Evolutionary conservation across 306 rosid genomes (phyloP).

Genomic region (Acmispon strigosus): DNA sequence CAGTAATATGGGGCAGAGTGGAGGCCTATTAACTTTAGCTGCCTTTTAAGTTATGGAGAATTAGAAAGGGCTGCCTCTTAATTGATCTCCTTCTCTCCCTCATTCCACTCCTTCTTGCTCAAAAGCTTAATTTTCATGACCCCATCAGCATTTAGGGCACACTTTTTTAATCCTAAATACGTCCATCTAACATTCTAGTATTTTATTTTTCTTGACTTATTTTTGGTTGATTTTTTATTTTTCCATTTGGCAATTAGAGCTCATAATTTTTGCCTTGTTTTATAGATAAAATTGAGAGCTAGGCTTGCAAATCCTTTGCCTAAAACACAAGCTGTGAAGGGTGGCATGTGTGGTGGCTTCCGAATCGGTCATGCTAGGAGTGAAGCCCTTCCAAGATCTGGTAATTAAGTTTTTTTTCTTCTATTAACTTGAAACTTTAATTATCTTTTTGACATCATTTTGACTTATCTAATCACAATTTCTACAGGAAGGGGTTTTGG

Average conservation of each 20-base stretch:
- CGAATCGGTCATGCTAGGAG: slow-evolving; percentile 51
- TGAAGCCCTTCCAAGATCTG: slow-evolving; percentile 43
- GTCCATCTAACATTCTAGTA: not conserved
- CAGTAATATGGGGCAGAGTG: not conserved
- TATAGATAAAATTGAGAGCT: slow-evolving; percentile 67
- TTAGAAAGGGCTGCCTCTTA: not conserved
- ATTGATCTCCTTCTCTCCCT: not conserved
- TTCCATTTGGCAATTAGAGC: not conserved
- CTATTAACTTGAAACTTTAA: slow-evolving; percentile 3
- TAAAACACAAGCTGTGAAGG: slow-evolving; percentile 75
- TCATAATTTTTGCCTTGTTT: slow-evolving; percentile 8
- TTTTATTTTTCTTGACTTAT: not conserved
- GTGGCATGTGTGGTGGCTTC: slow-evolving; percentile 81
- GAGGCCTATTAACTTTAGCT: not conserved
- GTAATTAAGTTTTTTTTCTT: slow-evolving; percentile 27
- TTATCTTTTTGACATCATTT: not conserved
- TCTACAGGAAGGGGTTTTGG: slow-evolving; percentile 51
- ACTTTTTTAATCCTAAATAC: not conserved
- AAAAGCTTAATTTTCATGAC: not conserved
- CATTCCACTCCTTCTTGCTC: not conserved
- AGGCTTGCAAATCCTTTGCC: slow-evolving; percentile 89
- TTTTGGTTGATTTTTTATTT: not conserved
- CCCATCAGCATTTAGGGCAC: not conserved
- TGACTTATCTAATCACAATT: not conserved
- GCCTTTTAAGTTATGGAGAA: not conserved